phyloP scores from a whole-genome alignment of 1,139 yeast species.

The Wickerhamomyces sp. region DNA sequence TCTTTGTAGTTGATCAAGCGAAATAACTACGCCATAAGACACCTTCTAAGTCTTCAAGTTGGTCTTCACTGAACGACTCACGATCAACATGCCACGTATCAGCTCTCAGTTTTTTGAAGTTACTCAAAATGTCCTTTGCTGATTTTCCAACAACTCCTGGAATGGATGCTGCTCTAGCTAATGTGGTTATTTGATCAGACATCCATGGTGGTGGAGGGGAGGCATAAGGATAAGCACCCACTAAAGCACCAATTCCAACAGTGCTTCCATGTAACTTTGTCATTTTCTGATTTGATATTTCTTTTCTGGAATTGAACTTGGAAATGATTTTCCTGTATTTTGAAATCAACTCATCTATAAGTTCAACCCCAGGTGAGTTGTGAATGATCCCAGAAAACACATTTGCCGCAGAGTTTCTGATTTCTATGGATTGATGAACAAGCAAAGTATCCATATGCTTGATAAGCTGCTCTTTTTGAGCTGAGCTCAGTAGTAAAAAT shows the following conservation, averaged over 20 bases:
- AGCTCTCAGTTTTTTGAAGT: constrained; percentile 86
- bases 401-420: constrained; percentile 70
- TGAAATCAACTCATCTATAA: constrained; percentile 33
- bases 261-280: constrained; percentile 77
- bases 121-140: constrained; percentile 77
- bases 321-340: constrained; percentile 35
- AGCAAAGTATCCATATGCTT: constrained; percentile 50
- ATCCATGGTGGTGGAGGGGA: constrained; percentile 95
- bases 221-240: constrained; percentile 84
- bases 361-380: constrained; percentile 52
- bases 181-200: constrained; percentile 62
- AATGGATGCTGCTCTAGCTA: constrained; percentile 56
- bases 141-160: constrained; percentile 80
- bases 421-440: constrained; percentile 61
- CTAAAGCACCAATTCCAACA: constrained; percentile 81
- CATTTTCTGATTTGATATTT: constrained; percentile 36
- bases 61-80: constrained; percentile 67
- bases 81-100: constrained; percentile 97
- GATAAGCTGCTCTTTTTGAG: constrained; percentile 49
- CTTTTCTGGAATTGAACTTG: constrained; percentile 29
- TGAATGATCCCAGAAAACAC: constrained; percentile 81
- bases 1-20: constrained; percentile 24
- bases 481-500: constrained; percentile 46
- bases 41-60: constrained; percentile 89
- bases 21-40: constrained; percentile 92